phyloP scores from a whole-genome alignment of 2,329 filamentous ascomycete species.

The Aspergillus versicolor region DNA sequence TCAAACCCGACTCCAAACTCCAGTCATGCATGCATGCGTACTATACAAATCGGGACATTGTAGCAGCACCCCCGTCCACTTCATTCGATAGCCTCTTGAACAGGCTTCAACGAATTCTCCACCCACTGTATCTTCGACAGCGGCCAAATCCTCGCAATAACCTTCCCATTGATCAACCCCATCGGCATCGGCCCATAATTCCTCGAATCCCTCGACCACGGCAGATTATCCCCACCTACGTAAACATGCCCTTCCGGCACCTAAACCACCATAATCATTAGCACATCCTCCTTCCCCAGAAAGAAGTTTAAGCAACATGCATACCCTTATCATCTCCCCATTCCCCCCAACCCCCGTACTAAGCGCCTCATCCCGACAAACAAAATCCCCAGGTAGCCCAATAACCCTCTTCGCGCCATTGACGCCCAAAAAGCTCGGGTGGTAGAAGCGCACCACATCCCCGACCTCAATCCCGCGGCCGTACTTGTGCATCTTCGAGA shows the following conservation, averaged over 20 bases:
- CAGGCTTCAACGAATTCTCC: constrained; percentile 38
- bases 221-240: constrained; percentile 83
- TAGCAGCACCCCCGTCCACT: not conserved
- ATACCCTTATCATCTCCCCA: constrained; percentile 53
- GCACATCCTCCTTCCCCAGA: not conserved
- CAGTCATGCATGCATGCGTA: constrained; percentile 7
- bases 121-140: constrained; percentile 36
- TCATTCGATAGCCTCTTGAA: constrained; percentile 14
- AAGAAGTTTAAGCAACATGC: not conserved
- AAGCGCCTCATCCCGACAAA: constrained; percentile 44
- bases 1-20: constrained; percentile 29
- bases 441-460: constrained; percentile 76
- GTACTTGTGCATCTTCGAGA: constrained; percentile 65
- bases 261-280: constrained; percentile 43
- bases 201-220: constrained; percentile 81
- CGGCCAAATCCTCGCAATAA: constrained; percentile 56
- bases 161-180: constrained; percentile 79
- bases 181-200: constrained; percentile 83
- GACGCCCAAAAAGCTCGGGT: constrained; percentile 64
- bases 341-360: constrained; percentile 31
- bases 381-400: constrained; percentile 65
- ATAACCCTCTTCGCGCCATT: constrained; percentile 76
- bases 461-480: constrained; percentile 72
- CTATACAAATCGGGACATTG: not conserved
- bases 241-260: constrained; percentile 91